These are phyloP conservation scores for Dichotomopilus funicola DNA, from an alignment of 2,329 filamentous ascomycete genomes.

Conservation along the genomic window DNA sequence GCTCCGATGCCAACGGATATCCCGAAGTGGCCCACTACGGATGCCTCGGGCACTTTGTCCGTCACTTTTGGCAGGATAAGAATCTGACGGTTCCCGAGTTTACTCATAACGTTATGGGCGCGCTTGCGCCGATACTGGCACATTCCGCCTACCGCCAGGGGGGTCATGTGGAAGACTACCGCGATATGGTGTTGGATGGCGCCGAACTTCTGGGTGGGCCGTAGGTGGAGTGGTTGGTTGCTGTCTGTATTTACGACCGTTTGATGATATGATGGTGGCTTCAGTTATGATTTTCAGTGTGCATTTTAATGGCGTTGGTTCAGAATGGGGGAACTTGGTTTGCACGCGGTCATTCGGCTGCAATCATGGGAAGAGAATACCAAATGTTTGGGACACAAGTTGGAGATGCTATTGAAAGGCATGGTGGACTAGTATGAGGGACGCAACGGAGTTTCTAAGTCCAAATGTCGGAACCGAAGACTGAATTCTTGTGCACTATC, in stretches of 20 bases:
- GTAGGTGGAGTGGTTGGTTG: background rate
- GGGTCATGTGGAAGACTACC: conserved; percentile 15
- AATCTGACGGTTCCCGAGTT: conserved; percentile 35
- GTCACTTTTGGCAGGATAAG: conserved; percentile 40
- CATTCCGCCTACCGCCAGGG: conserved; percentile 14
- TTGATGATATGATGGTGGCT: background rate
- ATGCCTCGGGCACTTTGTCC: conserved; percentile 37
- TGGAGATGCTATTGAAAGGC: no score
- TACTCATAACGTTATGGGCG: conserved; percentile 24
- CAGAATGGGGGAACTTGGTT: background rate
- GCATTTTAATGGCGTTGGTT: background rate
- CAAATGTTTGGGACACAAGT: no score
- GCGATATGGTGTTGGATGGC: conserved; percentile 15
- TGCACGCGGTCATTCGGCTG: background rate
- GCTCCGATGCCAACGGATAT: conserved; percentile 39
- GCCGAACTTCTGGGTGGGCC: conserved; percentile 14
- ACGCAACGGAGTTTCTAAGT: no score
- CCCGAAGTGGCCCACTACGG: conserved; percentile 31
- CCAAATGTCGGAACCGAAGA: no score
- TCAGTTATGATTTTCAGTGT: background rate
- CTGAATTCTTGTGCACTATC: no score
- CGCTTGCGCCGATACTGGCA: conserved; percentile 16
- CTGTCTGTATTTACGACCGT: background rate
- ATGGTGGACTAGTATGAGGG: no score
- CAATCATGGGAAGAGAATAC: no score